Evolutionary conservation across 768 basidiomycete species (phyloP), one percentile per base, ranked within the genome.

Genomic region (Tephrocybe sp.): DNA sequence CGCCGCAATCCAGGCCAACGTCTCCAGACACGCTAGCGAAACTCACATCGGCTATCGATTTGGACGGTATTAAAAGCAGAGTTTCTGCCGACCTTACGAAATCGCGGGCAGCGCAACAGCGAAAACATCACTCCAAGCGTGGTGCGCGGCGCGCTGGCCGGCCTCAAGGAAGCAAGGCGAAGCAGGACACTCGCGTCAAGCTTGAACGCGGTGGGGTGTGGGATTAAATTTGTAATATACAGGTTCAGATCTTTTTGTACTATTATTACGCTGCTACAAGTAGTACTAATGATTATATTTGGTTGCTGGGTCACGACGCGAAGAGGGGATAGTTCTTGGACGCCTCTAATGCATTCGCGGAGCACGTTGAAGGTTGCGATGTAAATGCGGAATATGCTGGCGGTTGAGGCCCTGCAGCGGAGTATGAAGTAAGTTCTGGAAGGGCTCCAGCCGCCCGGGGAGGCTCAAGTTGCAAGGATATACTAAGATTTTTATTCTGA

Each of bases 91-190:
- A 92, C 58, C 69, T 90, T 17, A 68, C 75, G 2, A 85, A 81
- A 61, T 62, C 69, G 44, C 84, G 82, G 3, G 76, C 80, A 17
- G 79, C 79, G 51, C 78, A 88, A 59, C 78, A 88, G 62, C 77
- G 79, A 51, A 90, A 90, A 65, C 81, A 89, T 64, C 93, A 95
- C 70, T 83, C 88, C 1, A 90, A 86, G 67, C 80, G 84, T 55
- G 76, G 79, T 6, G 75, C 75, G 3, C 78, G 80, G 48, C 75
- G 82, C 49, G 80, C 76, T 24, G 88, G 88, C 21, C 74, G 90
- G 33, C 73, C 83, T 20, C 83, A 85, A 57, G 93, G 93, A 18
- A 92, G 88, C 65, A 95, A 95, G 65, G 85, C 85, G 48, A 95
- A 92, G 70, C 83, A 85, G 62, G 89, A 93, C 61, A 78, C 69